A percentile compares a stretch with the other conserved stretches of the same genome.
phyloP scores from a whole-genome alignment of 805 yeast genomes.

The Starmerella kuoi region DNA sequence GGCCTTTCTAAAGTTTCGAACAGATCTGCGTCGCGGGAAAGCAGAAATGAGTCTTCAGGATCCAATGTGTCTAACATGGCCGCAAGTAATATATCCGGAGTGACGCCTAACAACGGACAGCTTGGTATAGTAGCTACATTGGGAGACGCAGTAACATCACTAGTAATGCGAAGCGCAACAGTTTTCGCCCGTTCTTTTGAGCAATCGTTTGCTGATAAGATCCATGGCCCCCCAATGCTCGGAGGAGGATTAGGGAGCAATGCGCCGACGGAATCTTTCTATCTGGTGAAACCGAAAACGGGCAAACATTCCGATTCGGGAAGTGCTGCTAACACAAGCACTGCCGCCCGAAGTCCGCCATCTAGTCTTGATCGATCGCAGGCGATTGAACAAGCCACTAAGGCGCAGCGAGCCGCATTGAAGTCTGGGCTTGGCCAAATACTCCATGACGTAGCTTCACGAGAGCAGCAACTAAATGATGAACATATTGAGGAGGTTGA shows the following conservation, averaged over 20 bases:
- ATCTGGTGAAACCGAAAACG: constrained; percentile 26
- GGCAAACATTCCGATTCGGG: constrained; percentile 4
- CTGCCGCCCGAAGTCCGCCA: background rate
- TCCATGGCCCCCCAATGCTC: background rate
- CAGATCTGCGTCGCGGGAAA: background rate
- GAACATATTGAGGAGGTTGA: constrained; percentile 29
- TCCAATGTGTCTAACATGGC: background rate
- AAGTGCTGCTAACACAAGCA: background rate
- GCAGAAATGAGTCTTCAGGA: background rate
- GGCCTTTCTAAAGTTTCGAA: too few relatives aligned
- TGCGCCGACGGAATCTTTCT: constrained; percentile 26
- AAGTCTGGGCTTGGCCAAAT: constrained; percentile 27
- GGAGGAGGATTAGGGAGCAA: background rate
- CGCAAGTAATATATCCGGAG: background rate
- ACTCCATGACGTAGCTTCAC: constrained; percentile 31
- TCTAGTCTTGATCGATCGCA: constrained; percentile 11
- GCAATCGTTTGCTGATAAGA: constrained; percentile 11
- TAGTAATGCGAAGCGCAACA: constrained; percentile 17
- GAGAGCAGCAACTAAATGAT: constrained; percentile 33
- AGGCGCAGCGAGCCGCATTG: constrained; percentile 26
- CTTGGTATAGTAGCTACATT: constrained; percentile 6
- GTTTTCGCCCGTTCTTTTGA: constrained; percentile 20
- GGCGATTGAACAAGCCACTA: constrained; percentile 25
- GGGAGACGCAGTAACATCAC: constrained; percentile 17
- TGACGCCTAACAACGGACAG: background rate